Base-by-base conservation (phyloP, 495 filamentous ascomycete genomes). In the Parathielavia appendiculata region DNA sequence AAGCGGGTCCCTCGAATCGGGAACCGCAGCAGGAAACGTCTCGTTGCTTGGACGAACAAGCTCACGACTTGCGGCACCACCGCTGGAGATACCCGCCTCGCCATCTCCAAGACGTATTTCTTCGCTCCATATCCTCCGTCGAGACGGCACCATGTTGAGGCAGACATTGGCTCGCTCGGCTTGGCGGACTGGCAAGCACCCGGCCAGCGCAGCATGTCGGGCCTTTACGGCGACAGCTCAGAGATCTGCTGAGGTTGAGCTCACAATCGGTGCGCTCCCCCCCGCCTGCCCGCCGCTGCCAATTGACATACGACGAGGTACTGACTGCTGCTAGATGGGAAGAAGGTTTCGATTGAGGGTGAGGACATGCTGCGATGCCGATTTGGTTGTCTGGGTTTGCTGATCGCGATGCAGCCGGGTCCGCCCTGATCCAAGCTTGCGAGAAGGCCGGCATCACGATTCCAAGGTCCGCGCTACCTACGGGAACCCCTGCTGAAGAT, bases 371-470 rank as follows among this genome's bases (percentile, higher is more conserved):
- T 17, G 22, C 34, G 40, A 16, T 40, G 49, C 50, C 41, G 54
- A 83, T 65, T 47, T 55, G 56, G 43, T 50, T 57, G 30, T 57
- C 45, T 36, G 43, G 49, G 30, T 12, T 51, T 60, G 54, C 64
- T 64, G 63, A 59, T 49, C 34, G 57, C 47, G 52, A 64, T 67
- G 71, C 73, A 87, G 85, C 85, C 64, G 93, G 93, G 52, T 92
- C 93, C 51, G 93, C 93, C 62, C 82, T 98, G 65, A 98, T 98
- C 71, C 93, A 98, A 79, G 93, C 93, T 63, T 97, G 93, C 79
- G 93, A 98, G 76, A 96, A 98, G 76, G 93, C 93, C 57, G 93
- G 93, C 62, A 83, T 78, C 54, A 90, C 86, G n/a, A 82, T 96
- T 65, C 91, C 91, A 59, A 91, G 88, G 87, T 89, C 75, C 58